Percentiles rank a stretch among this genome's conserved stretches.
These are phyloP conservation scores for Psilocybe subaeruginosa DNA, from an alignment of 768 basidiomycete species.

Conservation along the genomic window DNA sequence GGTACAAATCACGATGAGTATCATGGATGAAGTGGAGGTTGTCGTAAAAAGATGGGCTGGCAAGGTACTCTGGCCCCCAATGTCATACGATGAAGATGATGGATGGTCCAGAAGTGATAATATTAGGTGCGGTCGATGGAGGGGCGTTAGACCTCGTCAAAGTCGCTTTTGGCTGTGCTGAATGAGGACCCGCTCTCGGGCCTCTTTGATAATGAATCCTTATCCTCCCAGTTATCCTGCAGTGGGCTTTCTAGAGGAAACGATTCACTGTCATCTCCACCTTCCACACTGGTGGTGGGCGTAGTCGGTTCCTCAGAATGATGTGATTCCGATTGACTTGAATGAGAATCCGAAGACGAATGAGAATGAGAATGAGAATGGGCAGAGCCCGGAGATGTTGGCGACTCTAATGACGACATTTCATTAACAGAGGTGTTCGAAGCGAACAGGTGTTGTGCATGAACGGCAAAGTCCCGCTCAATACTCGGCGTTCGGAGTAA, in stretches of 20 bases:
- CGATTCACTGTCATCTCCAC: conserved; percentile 15
- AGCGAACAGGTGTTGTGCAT: conserved; percentile 19
- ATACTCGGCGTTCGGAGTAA: conserved; percentile 40
- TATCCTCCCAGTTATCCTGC: conserved; percentile 7
- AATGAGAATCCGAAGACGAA: conserved; percentile 20
- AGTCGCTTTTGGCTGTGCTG: conserved; percentile 35
- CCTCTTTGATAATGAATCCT: conserved; percentile 17
- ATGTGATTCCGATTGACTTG: conserved; percentile 16
- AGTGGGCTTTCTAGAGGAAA: conserved; percentile 1
- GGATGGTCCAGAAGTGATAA: not conserved
- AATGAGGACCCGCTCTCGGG: conserved; percentile 38
- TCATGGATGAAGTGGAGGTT: conserved; percentile 4
- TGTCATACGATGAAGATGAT: not conserved
- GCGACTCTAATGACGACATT: conserved; percentile 9
- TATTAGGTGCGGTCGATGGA: conserved; percentile 3
- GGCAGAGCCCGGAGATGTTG: not conserved
- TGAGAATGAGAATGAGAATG: conserved; percentile 17
- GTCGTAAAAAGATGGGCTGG: conserved; percentile 8
- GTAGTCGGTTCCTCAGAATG: conserved; percentile 21
- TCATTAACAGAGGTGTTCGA: conserved; percentile 17
- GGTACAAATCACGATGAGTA: conserved; percentile 1
- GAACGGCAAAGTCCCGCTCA: conserved; percentile 34
- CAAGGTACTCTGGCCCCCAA: not conserved
- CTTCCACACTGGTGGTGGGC: conserved; percentile 25
- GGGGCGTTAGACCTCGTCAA: conserved; percentile 21